Evolutionary conservation across 208 protist species (phyloP).

Genomic region (Blastocrithidia nonstop): DNA sequence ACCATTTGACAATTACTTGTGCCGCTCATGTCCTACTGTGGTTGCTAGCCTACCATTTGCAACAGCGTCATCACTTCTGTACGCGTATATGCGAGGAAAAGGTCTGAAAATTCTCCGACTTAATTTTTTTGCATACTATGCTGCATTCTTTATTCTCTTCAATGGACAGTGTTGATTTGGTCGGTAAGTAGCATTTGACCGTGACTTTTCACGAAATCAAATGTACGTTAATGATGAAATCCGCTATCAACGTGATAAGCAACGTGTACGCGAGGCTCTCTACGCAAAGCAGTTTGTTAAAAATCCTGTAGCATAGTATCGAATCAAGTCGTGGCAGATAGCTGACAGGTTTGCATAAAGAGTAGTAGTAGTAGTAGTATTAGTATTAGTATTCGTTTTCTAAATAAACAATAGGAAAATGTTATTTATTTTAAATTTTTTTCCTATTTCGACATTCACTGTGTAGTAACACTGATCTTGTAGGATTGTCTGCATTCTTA

Average conservation of each 20-base stretch:
- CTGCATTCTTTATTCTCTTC: constrained; percentile 52
- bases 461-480: not conserved
- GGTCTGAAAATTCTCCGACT: no score
- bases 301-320: constrained; percentile 71
- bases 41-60: no score
- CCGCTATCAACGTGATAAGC: constrained; percentile 62
- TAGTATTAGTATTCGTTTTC: no score
- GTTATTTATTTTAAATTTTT: constrained; percentile 4
- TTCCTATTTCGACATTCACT: not conserved
- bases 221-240: constrained; percentile 71
- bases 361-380: no score
- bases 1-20: no score
- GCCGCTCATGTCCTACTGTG: no score
- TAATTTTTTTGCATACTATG: constrained; percentile 69
- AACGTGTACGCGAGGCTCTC: constrained; percentile 70
- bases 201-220: constrained; percentile 81
- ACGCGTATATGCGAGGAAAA: no score
- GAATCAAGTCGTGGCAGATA: constrained; percentile 81
- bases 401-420: no score
- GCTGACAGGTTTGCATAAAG: constrained; percentile 64
- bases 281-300: constrained; percentile 80
- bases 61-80: no score
- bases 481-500: not conserved
- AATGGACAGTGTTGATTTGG: constrained; percentile 76
- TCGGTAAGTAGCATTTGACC: constrained; percentile 72